These are phyloP conservation scores for Phanerodontia chrysosporium DNA, from an alignment of 768 basidiomycete genomes.

Conservation along the genomic window DNA sequence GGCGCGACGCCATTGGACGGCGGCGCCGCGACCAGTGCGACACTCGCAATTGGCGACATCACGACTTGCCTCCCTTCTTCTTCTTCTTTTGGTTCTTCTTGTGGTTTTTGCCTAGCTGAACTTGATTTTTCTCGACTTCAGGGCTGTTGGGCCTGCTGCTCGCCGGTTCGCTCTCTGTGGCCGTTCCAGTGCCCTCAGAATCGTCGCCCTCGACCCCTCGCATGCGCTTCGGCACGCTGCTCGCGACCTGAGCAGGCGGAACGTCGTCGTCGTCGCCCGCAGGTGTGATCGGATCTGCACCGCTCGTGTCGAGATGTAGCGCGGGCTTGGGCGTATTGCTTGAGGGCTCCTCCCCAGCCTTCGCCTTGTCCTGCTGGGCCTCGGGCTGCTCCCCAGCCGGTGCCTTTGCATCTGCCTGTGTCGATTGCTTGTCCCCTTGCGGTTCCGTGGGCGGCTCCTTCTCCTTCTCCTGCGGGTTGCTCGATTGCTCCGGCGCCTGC, in stretches of 20 bases:
- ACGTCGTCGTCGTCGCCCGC: background rate
- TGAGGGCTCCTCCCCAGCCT: background rate
- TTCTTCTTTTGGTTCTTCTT: slow-evolving; percentile 3
- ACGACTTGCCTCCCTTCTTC: background rate
- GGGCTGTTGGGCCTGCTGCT: slow-evolving; percentile 1
- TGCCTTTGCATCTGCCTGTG: background rate
- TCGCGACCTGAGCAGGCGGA: background rate
- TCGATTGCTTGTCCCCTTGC: no score
- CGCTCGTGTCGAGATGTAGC: background rate
- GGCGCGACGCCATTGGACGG: background rate
- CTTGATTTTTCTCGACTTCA: background rate
- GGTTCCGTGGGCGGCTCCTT: no score
- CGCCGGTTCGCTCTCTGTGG: background rate
- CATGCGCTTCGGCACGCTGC: slow-evolving; percentile 6
- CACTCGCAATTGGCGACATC: background rate
- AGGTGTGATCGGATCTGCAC: background rate
- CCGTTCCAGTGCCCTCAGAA: background rate
- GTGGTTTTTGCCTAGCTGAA: background rate
- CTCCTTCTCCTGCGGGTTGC: no score
- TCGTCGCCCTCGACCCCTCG: slow-evolving; percentile 1
- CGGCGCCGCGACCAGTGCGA: background rate
- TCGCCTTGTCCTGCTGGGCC: background rate
- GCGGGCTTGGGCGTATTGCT: background rate
- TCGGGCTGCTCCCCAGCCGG: no score
- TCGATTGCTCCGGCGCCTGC: background rate